phyloP scores from a whole-genome alignment of 1,284 basidiomycete species.

The Dichomitus squalens region DNA sequence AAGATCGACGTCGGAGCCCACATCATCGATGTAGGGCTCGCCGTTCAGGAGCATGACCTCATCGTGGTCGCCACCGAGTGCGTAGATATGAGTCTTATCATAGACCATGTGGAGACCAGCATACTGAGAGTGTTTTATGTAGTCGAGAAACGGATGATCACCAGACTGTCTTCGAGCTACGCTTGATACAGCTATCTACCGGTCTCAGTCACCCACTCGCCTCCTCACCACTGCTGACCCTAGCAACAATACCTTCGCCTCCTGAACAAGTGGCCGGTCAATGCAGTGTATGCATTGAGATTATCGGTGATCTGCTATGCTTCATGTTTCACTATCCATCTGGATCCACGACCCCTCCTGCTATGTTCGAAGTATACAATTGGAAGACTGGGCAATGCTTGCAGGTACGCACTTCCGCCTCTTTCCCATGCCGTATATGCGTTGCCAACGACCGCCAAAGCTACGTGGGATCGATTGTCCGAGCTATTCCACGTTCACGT shows the following conservation, averaged over 20 bases:
- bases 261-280: constrained; percentile 11
- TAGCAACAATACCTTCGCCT: constrained; percentile 12
- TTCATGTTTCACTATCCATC: constrained; percentile 25
- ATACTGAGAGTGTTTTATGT: background rate
- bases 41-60: constrained; percentile 50
- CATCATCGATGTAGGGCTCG: constrained; percentile 44
- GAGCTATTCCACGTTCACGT: constrained; percentile 42
- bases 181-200: constrained; percentile 44
- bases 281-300: constrained; percentile 46
- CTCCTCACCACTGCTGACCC: constrained; percentile 33
- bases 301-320: constrained; percentile 43
- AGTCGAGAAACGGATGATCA: constrained; percentile 16
- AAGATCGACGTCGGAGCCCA: constrained; percentile 34
- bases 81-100: constrained; percentile 27
- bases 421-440: too few relatives aligned
- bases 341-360: constrained; percentile 13
- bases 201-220: constrained; percentile 44
- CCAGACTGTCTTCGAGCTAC: constrained; percentile 29
- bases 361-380: constrained; percentile 41
- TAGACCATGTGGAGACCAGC: background rate
- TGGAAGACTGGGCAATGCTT: constrained; percentile 44
- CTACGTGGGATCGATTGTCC: constrained; percentile 12
- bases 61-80: constrained; percentile 43
- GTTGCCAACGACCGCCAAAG: background rate
- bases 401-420: constrained; percentile 31